Evolutionary conservation across 108 stramenopile species (phyloP), one percentile per base, ranked within the genome.

Genomic region (Seminavis robusta): DNA sequence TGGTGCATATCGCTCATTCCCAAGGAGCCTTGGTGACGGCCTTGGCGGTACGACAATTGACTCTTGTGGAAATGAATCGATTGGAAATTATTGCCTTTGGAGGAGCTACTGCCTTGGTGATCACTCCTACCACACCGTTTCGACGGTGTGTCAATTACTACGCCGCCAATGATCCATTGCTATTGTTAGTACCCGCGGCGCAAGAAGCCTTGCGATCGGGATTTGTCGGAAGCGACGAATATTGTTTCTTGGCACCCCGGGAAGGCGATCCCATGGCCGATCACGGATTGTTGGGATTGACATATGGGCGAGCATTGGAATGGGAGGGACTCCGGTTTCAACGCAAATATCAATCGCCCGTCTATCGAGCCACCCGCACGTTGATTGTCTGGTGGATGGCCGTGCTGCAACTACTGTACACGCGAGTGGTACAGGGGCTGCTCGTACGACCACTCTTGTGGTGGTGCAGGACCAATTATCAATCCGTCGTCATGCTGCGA

Each of bases 1-100:
- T 94, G 7, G 67, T 94, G 2, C 93, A 91, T 61, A 86, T 94
- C 54, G 88, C 88, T 7, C 93, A 94, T 67, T 87, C 85, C 2
- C 93, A 94, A 52, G 93, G 93, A 21, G 88, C 85, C 10, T 69
- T 94, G 9, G 79, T 94, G 7, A 94, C 93, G 16, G 76, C 65
- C 33, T 59, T 94, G 31, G 92, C 92, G 10, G 70, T 76, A 9
- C 69, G 78, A 52, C 73, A 80, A 56, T 64, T 94, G 47, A 71
- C 52, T 37, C 44, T 56, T 1, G 41, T 70, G 23, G 92, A 94
- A 80, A 83, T 84, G 66, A 69, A 54, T 50, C 74, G 72, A 41
- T 84, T 94, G 8, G 92, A 94, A 59, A 69, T 94, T 1, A 79
- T 94, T 42, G 61, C 69, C 16, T 88, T 88, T 67, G 86, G 78